Conservation (phyloP, 106 monocot species). For the Narthecium ossifragum region DNA sequence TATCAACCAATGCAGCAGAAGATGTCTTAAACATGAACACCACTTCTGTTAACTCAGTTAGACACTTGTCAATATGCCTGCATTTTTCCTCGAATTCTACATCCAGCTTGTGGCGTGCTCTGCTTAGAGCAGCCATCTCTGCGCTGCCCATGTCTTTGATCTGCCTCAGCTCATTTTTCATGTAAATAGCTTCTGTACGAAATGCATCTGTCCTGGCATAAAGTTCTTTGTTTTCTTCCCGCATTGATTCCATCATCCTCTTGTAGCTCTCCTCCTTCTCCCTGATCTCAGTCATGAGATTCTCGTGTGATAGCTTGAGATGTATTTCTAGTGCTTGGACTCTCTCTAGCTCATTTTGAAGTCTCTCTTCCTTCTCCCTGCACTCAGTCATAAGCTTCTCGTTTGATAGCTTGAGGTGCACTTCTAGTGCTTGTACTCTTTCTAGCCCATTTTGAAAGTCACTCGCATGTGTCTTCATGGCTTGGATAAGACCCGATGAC, state of each 20-base stretch:
- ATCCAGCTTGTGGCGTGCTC: constrained; percentile 22
- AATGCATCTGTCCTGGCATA: constrained; percentile 26
- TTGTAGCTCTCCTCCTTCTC: constrained; percentile 36
- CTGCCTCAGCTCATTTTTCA: constrained; percentile 25
- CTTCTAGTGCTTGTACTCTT: constrained; percentile 43
- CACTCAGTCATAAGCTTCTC: constrained; percentile 79
- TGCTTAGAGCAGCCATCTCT: constrained; percentile 9
- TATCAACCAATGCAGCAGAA: constrained; percentile 9
- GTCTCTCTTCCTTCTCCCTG: too few species aligned
- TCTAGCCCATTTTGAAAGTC: constrained; percentile 16
- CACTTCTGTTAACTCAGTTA: constrained; percentile 31
- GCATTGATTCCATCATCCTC: constrained; percentile 26
- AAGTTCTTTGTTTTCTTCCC: constrained; percentile 23
- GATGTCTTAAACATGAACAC: constrained; percentile 16
- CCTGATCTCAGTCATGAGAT: constrained; percentile 55
- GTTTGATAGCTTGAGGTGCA: constrained; percentile 57
- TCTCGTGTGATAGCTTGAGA: constrained; percentile 55
- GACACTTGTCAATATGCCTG: constrained; percentile 7
- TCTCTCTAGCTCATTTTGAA: constrained; percentile 20
- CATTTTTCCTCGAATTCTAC: constrained; percentile 17
- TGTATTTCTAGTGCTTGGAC: constrained; percentile 54
- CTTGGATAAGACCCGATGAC: constrained; percentile 10
- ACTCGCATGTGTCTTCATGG: constrained; percentile 12
- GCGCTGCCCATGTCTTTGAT: constrained; percentile 16
- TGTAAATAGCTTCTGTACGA: constrained; percentile 7